Conservation (phyloP, 2,329 filamentous ascomycete genomes). For the Ceratocystis destructans region DNA sequence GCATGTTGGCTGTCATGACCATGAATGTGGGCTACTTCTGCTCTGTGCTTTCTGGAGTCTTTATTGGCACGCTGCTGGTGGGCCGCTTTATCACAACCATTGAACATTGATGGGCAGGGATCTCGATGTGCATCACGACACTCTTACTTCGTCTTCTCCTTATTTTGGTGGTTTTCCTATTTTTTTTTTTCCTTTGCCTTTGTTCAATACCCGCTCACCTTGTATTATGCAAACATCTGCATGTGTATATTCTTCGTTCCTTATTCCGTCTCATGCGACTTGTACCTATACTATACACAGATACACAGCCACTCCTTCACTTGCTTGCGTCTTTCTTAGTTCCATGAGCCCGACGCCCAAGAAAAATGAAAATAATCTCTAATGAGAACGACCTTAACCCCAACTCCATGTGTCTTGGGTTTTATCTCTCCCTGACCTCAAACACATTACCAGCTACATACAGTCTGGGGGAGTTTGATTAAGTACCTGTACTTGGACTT, state of each 20-base stretch:
- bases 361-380: neutral
- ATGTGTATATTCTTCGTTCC: neutral
- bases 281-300: neutral
- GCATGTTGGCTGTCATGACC: constrained; percentile 88
- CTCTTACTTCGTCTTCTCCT: neutral
- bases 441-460: neutral
- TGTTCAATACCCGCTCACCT: constrained; percentile 6
- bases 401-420: neutral
- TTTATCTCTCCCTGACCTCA: neutral
- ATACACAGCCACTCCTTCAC: neutral
- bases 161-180: neutral
- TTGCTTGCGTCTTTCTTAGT: neutral
- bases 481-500: constrained; percentile 28
- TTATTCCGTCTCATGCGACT: neutral
- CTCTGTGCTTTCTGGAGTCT: constrained; percentile 64
- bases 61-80: constrained; percentile 71
- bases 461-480: neutral
- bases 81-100: constrained; percentile 45
- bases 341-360: no score
- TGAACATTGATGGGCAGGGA: constrained; percentile 2
- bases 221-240: neutral
- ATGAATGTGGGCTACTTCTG: constrained; percentile 77
- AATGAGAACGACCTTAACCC: neutral
- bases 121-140: neutral
- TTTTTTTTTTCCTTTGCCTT: neutral